Percentiles rank a stretch among this genome's conserved stretches.
Evolutionary conservation across 768 basidiomycete genomes (phyloP).

Genomic region (Xerocomellus dryophilus): DNA sequence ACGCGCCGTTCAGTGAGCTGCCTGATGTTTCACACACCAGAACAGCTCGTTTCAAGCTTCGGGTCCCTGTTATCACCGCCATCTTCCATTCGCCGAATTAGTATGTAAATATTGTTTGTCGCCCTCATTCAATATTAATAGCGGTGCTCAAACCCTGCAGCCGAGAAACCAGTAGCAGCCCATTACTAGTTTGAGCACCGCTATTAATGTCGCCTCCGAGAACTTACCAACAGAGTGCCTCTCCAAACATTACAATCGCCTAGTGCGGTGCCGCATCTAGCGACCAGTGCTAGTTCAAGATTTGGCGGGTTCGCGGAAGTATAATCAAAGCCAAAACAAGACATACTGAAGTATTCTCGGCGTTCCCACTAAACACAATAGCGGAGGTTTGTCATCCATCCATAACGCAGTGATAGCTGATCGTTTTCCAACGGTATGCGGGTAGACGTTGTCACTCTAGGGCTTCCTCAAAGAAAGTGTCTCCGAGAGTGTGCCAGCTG

Average conservation of each 20-base stretch:
- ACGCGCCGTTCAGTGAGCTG: not conserved
- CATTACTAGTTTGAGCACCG: no score
- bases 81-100: not conserved
- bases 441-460: not conserved
- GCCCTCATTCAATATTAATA: no score
- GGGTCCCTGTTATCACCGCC: not conserved
- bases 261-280: not conserved
- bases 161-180: no score
- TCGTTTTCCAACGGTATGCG: not conserved
- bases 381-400: not conserved
- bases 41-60: not conserved
- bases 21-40: not conserved
- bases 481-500: not conserved
- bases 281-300: not conserved
- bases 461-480: no score
- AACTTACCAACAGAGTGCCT: not conserved
- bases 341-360: not conserved
- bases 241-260: no score
- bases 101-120: not conserved
- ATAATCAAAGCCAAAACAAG: not conserved
- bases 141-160: no score
- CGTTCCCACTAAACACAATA: not conserved
- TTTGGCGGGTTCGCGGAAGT: not conserved
- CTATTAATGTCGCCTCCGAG: not conserved
- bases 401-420: not conserved